A percentile compares a stretch with the other conserved stretches of the same genome.
phyloP scores from a whole-genome alignment of 495 filamentous ascomycete species.

The Astrocystis sublimbata region DNA sequence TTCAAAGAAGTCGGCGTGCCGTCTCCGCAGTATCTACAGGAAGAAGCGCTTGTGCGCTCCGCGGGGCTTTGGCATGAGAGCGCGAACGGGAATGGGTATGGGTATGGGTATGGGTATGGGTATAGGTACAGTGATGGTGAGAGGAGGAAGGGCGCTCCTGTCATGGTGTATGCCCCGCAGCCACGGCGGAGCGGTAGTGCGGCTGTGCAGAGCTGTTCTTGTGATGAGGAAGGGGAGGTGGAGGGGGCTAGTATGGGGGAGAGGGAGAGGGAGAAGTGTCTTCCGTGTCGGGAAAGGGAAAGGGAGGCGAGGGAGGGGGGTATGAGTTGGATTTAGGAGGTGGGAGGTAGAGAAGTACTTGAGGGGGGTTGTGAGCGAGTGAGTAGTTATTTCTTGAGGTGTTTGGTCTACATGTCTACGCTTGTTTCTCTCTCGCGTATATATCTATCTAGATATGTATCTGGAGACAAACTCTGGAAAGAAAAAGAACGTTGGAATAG shows the following conservation, averaged over 20 bases:
- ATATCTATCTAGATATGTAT: no score
- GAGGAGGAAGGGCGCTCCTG: conserved; percentile 1
- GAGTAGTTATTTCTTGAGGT: neutral
- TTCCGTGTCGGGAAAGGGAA: conserved; percentile 6
- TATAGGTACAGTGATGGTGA: no score
- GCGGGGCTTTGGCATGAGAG: no score
- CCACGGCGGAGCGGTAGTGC: neutral
- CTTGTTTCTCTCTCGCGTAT: no score
- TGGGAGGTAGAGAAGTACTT: neutral
- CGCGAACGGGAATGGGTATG: no score
- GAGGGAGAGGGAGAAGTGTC: neutral
- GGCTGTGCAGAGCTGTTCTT: conserved; percentile 10
- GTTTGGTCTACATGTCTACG: no score
- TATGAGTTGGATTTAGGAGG: conserved; percentile 8
- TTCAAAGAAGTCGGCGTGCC: no score
- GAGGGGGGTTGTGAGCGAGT: neutral
- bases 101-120: no score
- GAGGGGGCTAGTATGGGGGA: neutral
- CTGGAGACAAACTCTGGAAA: no score
- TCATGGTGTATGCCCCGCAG: neutral
- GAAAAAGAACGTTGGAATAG: no score
- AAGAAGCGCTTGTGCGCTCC: no score
- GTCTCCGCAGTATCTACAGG: no score
- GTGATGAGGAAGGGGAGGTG: neutral
- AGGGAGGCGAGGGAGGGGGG: neutral